Evolutionary conservation across 2,329 filamentous ascomycete genomes (phyloP), one percentile per base, ranked within the genome.

Genomic region (Leptographium flavum): DNA sequence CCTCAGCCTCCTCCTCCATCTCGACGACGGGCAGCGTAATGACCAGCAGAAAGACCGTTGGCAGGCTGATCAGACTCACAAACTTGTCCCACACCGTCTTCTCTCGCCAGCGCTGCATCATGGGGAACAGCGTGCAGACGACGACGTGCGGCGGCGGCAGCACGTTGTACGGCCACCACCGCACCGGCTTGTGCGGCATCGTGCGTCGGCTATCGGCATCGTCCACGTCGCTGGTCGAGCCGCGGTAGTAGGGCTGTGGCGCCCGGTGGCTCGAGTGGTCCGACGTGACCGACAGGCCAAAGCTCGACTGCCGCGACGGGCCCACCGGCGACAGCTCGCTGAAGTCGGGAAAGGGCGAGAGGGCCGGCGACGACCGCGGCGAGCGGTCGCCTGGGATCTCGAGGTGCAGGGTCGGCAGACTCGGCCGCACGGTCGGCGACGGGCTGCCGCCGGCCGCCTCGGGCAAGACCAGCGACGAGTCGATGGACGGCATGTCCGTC

Each of bases 11-110:
- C 19, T 75, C 70, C 36, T 75, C 73, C 1, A 75, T 74, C 55
- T 96, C 90, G 6, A 94, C 85, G 1, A 98, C 87, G 0, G 93
- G 92, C 5, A 98, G 63, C 0, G 92, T 98, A 39, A 92, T 78
- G 1, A 90, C 90, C 4, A 98, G 70, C 2, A 96, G 65, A 50
- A 98, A 85, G 32, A 98, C 87, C 54, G 83, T 93, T 1, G 88
- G 85, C n/a, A 87, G 81, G 8, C 88, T 88, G 32, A 93, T 71
- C 11, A 92, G 55, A 36, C 87, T 90, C 40, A 95, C 66, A 38
- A 87, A 64, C 56, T 84, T 87, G 55, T 90, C 88, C 78, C 81
- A 87, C n/a, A 82, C 61, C n/a, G 69, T 78, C 62, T 95, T 96
- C 25, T 83, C 76, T 37, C 63, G 68, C 87, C 90, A 98, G 23